These are phyloP conservation scores for Thalia dealbata DNA, from an alignment of 176 grass and related monocot species.

Conservation along the genomic window DNA sequence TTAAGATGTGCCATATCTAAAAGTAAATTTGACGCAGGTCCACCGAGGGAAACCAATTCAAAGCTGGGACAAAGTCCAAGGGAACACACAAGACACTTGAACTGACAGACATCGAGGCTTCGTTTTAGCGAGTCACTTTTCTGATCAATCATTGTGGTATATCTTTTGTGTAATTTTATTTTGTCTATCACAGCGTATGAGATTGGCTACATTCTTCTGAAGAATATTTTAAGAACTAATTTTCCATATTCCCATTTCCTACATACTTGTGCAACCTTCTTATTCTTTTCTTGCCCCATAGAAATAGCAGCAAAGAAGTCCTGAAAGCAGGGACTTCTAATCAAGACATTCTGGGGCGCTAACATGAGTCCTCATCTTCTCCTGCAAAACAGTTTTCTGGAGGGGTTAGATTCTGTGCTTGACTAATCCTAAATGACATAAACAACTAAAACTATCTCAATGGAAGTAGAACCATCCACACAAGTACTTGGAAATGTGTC, in stretches of 20 bases:
- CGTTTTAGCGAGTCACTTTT: conserved; percentile 28
- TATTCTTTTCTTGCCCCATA: neutral
- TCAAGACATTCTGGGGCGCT: too few relatives aligned
- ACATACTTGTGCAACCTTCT: neutral
- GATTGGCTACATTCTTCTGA: neutral
- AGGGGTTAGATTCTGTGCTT: too few relatives aligned
- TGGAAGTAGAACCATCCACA: too few relatives aligned
- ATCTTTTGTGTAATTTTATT: neutral
- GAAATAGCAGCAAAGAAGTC: too few relatives aligned
- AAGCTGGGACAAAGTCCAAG: conserved; percentile 64
- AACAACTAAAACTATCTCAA: too few relatives aligned
- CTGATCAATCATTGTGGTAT: neutral
- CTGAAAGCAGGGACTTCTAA: too few relatives aligned
- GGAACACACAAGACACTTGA: conserved; percentile 86
- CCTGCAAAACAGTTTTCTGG: too few relatives aligned
- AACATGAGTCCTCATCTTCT: too few relatives aligned
- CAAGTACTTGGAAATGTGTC: too few relatives aligned
- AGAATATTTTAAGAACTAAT: neutral
- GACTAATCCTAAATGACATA: too few relatives aligned
- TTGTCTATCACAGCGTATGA: too few relatives aligned
- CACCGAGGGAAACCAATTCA: conserved; percentile 86
- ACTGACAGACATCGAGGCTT: conserved; percentile 55
- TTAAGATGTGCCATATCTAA: conserved; percentile 11
- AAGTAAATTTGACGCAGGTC: conserved; percentile 41
- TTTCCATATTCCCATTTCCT: neutral